Base-by-base conservation (phyloP, 1,284 basidiomycete species). In the Porogramme epimiltina region DNA sequence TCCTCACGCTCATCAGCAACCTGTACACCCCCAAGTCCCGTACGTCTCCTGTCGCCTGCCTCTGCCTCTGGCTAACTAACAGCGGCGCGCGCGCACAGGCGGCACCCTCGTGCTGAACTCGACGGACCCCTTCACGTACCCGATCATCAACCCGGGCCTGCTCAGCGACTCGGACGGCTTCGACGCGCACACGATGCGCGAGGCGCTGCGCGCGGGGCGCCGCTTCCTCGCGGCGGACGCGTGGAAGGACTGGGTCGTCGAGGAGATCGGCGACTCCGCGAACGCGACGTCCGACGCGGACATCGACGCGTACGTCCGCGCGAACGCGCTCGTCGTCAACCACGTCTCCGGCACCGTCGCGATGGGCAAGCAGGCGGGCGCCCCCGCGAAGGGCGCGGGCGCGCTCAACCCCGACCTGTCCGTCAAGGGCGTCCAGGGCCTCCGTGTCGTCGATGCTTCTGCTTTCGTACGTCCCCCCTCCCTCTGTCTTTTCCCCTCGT, bases 361-460 rank as follows among this genome's bases (percentile, higher is more conserved):
- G 1, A 45, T 51, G 43, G 49, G 49, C 42, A 45, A 45, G 49
- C 13, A 13, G 28, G 18, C 5, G n/a, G 23, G 24, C 9, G 47
- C 43, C 16, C 33, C 40, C 3, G 25, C 31, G 18, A 31, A 31
- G 19, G 49, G 45, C 16, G 40, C 15, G 16, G 48, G 55, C 20
- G 70, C 70, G 3, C 60, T 72, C 16, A 68, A 71, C 52, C 55
- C 65, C 1, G 49, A 62, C 38, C 56, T 74, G 41, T 52, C 41
- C 16, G 70, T 73, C 18, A 64, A 71, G 46, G 69, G 70, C 16
- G 60, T 64, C 13, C 43, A 58, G 2, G 60, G 60, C 0, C 56
- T 71, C 25, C 58, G 71, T 5, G 62, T 73, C 9, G 67, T 70
- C 25, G 72, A 73, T 34, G 70, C 69, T 0, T 64, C 62, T 18